Percentiles rank a stretch among this genome's conserved stretches.
phyloP scores from a whole-genome alignment of 148 eudicot genomes.

The Diospyros kaki region DNA sequence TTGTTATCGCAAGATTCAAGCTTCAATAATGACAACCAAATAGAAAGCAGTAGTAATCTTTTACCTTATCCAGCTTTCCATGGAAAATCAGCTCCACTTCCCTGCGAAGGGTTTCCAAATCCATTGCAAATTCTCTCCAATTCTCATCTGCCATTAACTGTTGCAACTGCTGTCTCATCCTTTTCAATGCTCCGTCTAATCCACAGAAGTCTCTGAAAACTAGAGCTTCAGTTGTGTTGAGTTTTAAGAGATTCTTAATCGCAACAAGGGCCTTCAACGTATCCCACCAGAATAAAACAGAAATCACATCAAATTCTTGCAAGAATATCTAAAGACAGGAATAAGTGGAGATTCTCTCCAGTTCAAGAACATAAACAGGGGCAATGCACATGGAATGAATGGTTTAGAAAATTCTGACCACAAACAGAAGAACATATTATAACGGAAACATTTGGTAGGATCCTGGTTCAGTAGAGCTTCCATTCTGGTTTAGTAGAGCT shows the following conservation, averaged over 20 bases:
- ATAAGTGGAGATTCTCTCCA: conserved; percentile 5
- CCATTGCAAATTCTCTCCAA: conserved; percentile 56
- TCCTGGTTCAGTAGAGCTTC: too few relatives aligned
- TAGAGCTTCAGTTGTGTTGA: conserved; percentile 46
- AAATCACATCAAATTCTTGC: conserved; percentile 5
- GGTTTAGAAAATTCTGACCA: neutral
- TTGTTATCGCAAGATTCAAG: conserved; percentile 4
- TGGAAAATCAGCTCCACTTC: conserved; percentile 71
- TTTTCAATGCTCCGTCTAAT: conserved; percentile 62
- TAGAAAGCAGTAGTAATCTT: neutral
- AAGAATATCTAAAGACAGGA: neutral
- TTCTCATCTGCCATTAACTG: conserved; percentile 51
- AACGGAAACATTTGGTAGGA: neutral
- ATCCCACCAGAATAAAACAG: conserved; percentile 5
- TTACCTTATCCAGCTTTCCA: conserved; percentile 56
- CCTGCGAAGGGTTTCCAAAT: conserved; percentile 70
- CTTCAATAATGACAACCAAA: neutral
- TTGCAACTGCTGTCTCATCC: conserved; percentile 56
- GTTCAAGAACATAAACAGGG: neutral
- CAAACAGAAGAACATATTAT: neutral
- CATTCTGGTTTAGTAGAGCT: too few relatives aligned
- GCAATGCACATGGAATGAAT: neutral
- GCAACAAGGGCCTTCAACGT: conserved; percentile 62
- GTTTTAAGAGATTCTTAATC: conserved; percentile 59
- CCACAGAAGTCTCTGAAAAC: conserved; percentile 57